Base-by-base conservation (phyloP, 192 early-diverging fungal genomes). In the Coemansia sp. region DNA sequence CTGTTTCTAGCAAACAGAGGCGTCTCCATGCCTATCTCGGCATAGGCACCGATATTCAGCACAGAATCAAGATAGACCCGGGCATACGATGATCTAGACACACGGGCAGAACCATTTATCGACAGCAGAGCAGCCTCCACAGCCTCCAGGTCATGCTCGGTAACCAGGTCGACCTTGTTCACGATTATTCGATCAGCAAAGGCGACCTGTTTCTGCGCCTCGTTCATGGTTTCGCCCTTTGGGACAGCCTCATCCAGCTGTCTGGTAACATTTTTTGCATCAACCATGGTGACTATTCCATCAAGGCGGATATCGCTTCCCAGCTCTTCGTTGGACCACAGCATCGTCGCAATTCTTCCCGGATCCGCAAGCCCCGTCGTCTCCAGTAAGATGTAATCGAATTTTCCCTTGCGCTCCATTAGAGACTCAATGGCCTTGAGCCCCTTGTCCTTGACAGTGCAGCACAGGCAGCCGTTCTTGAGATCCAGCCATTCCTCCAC, bases 401-500 rank as follows among this genome's bases (percentile, higher is more conserved):
- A 96, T 61, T 88, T 87, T 27, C 94, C 94, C 58, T 87, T 87
- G 62, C 92, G 91, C 59, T 92, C 84, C 91, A 98, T 92, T 57
- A 99, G 73, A 61, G 87, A 84, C 66, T 99, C 97, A 34, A 98
- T 92, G 2, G 95, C 95, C 62, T 92, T 87, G 1, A 99, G 90
- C 11, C 95, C 97, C 57, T 90, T 87, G 75, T 99, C 95, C 66
- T 97, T 97, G 64, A 98, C 86, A 1, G 95, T 92, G 73, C 97
- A 99, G 75, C 97, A 99, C 47, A 99, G 82, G 69, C 97, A 99
- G 0, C 97, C 97, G 81, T 99, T 99, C 40, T 86, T 85, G 50
- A 99, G 79, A 70, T 99, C 97, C 15, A 99, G 81, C 97, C 97
- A 99, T 60, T 98, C 96, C 55, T 98, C 94, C 19, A 90, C 89